Base-by-base conservation (phyloP, 2,329 filamentous ascomycete genomes). In the Ceratocystis cubensis region DNA sequence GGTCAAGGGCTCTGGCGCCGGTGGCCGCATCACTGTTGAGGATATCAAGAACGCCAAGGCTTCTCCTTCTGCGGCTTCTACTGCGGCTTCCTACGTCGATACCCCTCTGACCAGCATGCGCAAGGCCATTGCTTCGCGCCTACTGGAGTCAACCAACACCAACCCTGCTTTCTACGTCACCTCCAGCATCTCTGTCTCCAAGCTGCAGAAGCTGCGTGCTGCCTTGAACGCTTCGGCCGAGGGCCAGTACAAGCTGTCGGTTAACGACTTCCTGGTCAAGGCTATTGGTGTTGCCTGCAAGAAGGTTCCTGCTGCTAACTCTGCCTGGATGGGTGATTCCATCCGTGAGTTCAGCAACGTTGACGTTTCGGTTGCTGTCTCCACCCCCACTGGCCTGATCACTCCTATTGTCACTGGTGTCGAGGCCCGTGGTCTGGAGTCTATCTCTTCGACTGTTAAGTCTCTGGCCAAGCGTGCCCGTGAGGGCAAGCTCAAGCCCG, bases 231-330 rank as follows among this genome's bases (percentile, higher is more conserved):
- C 86, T 75, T 87, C 89, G 13, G 82, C 90, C 61, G 88, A 96
- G 70, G 94, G 93, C 79, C 87, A 91, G 78, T 99, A 96, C 85
- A 99, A 96, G 85, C 89, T 99, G 68, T 96, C 92, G n/a, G 91
- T 99, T 79, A 99, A 99, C 79, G 94, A 99, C 79, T 96, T 99
- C 84, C 83, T 99, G 70, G 91, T 99, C 84, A 99, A 99, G 85
- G 94, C 93, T 72, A 89, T 93, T 68, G 89, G 85, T 68, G 81
- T 89, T 70, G 94, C 94, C 69, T 91, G 88, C 75, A 88, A 88
- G 80, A 96, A 96, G 84, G 92, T 97, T 62, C 94, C 94, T 68
- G 84, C 89, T 70, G 94, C 92, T 78, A 99, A 99, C 84, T 92
- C 92, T 63, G 93, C 89, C 76, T 99, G 94, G 93, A 86, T 88